phyloP scores from a whole-genome alignment of 768 basidiomycete species.

The Lactarius evosmus region DNA sequence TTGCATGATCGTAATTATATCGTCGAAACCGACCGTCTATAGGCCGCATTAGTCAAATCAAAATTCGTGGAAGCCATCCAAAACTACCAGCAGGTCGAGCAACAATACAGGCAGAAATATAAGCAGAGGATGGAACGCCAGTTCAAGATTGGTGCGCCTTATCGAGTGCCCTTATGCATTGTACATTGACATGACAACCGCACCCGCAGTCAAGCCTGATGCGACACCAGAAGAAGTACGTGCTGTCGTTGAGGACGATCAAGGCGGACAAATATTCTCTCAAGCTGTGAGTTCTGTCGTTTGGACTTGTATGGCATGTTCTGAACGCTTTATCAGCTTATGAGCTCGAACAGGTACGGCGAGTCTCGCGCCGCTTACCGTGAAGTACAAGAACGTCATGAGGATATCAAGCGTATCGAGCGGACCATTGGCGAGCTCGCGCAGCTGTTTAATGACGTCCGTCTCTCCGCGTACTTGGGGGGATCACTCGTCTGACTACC shows the following conservation, averaged over 20 bases:
- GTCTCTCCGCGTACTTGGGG: slow-evolving; percentile 31
- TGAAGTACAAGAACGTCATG: slow-evolving; percentile 96
- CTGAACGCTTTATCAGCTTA: slow-evolving; percentile 48
- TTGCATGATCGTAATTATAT: not conserved
- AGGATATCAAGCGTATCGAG: slow-evolving; percentile 95
- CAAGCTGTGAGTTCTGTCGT: slow-evolving; percentile 50
- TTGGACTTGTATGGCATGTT: not conserved
- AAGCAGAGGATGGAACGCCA: slow-evolving; percentile 70
- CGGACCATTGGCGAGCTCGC: slow-evolving; percentile 89
- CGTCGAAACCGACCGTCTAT: not conserved
- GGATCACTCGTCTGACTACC: slow-evolving; percentile 6
- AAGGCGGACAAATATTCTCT: slow-evolving; percentile 71
- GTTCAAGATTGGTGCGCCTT: slow-evolving; percentile 62
- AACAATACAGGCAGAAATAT: slow-evolving; percentile 60
- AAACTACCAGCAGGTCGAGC: slow-evolving; percentile 73
- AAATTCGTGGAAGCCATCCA: slow-evolving; percentile 77
- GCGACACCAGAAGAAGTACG: slow-evolving; percentile 79
- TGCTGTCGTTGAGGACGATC: slow-evolving; percentile 61
- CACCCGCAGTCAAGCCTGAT: slow-evolving; percentile 70
- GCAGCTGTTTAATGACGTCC: slow-evolving; percentile 91
- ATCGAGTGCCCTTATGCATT: not conserved
- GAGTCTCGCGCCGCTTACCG: slow-evolving; percentile 87
- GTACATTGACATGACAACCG: not conserved
- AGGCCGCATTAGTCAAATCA: slow-evolving; percentile 58
- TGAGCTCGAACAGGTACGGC: slow-evolving; percentile 88